Conservation (phyloP, 1,284 basidiomycete species). For the Sporisorium graminicola region DNA sequence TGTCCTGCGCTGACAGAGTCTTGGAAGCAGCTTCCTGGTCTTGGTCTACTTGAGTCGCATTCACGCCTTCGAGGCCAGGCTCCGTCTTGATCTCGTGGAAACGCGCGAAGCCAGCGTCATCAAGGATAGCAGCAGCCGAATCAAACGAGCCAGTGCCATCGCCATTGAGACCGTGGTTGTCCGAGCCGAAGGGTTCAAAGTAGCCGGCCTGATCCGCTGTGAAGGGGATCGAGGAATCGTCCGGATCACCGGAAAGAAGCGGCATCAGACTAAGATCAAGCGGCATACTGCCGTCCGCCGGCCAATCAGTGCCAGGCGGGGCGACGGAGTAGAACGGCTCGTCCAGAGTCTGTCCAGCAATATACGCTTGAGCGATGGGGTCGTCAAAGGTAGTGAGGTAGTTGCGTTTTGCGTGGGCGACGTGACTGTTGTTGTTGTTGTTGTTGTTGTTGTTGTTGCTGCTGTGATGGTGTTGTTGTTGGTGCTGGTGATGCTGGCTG, state of each 20-base stretch:
- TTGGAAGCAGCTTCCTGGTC: neutral
- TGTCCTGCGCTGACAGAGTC: neutral
- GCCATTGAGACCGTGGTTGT: slow-evolving; percentile 4
- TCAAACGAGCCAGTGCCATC: slow-evolving; percentile 16
- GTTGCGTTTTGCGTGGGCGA: slow-evolving; percentile 9
- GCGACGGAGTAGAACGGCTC: slow-evolving; percentile 51
- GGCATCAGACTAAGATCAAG: slow-evolving; percentile 27
- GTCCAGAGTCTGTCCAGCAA: slow-evolving; percentile 35
- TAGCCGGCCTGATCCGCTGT: slow-evolving; percentile 18
- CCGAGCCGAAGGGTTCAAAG: slow-evolving; percentile 18
- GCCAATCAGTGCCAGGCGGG: slow-evolving; percentile 20
- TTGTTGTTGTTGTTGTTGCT: no score
- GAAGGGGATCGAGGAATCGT: slow-evolving; percentile 16
- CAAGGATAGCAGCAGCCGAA: slow-evolving; percentile 39
- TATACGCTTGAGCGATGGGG: slow-evolving; percentile 49
- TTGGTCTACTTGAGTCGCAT: neutral
- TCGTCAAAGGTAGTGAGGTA: slow-evolving; percentile 47
- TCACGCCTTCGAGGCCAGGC: neutral
- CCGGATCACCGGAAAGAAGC: slow-evolving; percentile 7
- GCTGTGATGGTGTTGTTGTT: neutral
- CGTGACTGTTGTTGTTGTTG: neutral
- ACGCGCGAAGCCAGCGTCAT: slow-evolving; percentile 34
- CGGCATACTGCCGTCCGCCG: slow-evolving; percentile 21
- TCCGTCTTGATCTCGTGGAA: slow-evolving; percentile 39
- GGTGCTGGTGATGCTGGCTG: neutral